Evolutionary conservation across 2,329 filamentous ascomycete genomes (phyloP).

Genomic region (Penicillium brevicompactum): DNA sequence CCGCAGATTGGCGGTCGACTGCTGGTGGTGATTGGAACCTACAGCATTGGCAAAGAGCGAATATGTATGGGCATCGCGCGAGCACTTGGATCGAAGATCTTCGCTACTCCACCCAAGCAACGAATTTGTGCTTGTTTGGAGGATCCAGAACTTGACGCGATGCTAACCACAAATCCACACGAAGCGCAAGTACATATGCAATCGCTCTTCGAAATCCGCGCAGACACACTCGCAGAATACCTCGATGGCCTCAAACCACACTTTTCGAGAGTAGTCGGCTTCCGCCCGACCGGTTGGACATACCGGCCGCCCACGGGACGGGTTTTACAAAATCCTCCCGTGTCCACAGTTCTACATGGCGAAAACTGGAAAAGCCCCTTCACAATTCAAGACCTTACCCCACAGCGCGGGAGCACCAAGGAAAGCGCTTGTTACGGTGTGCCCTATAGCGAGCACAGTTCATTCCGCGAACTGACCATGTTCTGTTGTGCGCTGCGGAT

Average conservation of each 20-base stretch:
- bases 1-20: conserved; percentile 63
- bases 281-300: conserved; percentile 92
- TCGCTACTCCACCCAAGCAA: conserved; percentile 78
- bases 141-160: conserved; percentile 75
- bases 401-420: conserved; percentile 79
- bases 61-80: conserved; percentile 91
- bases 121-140: conserved; percentile 82
- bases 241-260: conserved; percentile 75
- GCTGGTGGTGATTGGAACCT: conserved; percentile 91
- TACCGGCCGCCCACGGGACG: conserved; percentile 73
- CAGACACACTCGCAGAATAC: conserved; percentile 88
- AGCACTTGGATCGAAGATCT: conserved; percentile 85
- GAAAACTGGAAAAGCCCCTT: conserved; percentile 77
- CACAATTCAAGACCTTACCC: conserved; percentile 68
- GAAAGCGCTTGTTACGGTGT: conserved; percentile 90
- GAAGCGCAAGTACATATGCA: conserved; percentile 98
- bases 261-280: conserved; percentile 85
- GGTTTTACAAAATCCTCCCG: conserved; percentile 62
- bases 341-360: conserved; percentile 66
- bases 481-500: conserved; percentile 88
- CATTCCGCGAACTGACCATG: conserved; percentile 90
- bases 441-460: conserved; percentile 94
- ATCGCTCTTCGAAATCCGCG: conserved; percentile 87
- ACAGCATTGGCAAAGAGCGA: conserved; percentile 96
- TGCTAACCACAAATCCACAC: conserved; percentile 76